phyloP scores from a whole-genome alignment of 176 grass and related monocot species.

The Tillandsia fasciculata region DNA sequence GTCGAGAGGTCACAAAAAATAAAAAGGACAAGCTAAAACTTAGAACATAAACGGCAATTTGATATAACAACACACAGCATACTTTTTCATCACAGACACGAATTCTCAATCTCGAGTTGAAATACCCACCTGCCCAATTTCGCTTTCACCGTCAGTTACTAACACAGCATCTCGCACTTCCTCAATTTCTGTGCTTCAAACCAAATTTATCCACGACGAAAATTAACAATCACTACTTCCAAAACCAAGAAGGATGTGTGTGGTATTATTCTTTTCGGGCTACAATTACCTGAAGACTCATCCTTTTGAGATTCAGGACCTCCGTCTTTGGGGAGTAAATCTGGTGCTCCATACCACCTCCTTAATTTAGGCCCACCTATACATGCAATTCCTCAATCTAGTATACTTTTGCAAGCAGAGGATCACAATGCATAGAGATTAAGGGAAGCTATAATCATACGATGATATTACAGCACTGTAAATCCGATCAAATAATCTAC shows the following conservation, averaged over 20 bases:
- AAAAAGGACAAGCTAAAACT: too few relatives aligned
- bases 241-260: not conserved
- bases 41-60: not conserved
- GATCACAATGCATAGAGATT: not conserved
- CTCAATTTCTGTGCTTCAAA: slow-evolving; percentile 40
- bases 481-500: too few relatives aligned
- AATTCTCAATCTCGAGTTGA: not conserved
- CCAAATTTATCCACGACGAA: slow-evolving; percentile 31
- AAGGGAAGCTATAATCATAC: not conserved
- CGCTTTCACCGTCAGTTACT: slow-evolving; percentile 76
- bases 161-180: slow-evolving; percentile 61
- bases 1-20: too few relatives aligned
- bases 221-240: not conserved
- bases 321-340: slow-evolving; percentile 73
- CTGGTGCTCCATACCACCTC: slow-evolving; percentile 84
- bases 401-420: not conserved
- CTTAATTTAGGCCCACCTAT: slow-evolving; percentile 91
- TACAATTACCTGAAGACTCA: slow-evolving; percentile 51
- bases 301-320: slow-evolving; percentile 33
- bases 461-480: not conserved
- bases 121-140: slow-evolving; percentile 63
- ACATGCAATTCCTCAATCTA: slow-evolving; percentile 10
- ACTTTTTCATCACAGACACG: not conserved
- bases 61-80: not conserved
- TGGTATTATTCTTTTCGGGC: not conserved